Conservation (phyloP, 306 rosid genomes). For the Castanopsis chinensis region DNA sequence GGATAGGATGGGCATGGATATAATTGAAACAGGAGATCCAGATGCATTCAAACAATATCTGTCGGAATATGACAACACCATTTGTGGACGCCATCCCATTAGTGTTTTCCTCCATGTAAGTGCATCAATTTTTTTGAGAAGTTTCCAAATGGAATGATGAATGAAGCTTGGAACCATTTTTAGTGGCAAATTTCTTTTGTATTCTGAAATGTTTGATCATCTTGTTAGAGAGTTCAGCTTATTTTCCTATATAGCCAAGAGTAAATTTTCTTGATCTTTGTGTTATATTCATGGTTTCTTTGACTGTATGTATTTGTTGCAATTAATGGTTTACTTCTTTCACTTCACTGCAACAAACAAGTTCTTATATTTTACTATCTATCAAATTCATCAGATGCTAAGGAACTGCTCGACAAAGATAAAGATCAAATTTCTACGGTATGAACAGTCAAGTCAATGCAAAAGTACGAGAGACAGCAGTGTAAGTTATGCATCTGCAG, state of each 20-base stretch:
- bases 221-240: background rate
- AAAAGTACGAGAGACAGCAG: slow-evolving; percentile 76
- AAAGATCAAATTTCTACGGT: slow-evolving; percentile 74
- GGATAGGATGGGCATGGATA: slow-evolving; percentile 96
- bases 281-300: background rate
- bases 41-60: slow-evolving; percentile 83
- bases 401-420: slow-evolving; percentile 60
- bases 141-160: slow-evolving; percentile 4
- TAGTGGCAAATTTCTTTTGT: background rate
- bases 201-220: background rate
- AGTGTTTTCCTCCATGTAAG: slow-evolving; percentile 97
- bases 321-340: background rate
- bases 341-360: background rate
- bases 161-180: slow-evolving; percentile 15
- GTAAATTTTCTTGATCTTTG: background rate
- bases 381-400: slow-evolving; percentile 67
- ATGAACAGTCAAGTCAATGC: slow-evolving; percentile 96
- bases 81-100: slow-evolving; percentile 97
- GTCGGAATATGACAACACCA: slow-evolving; percentile 75
- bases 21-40: slow-evolving; percentile 92
- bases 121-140: slow-evolving; percentile 5
- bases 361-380: background rate
- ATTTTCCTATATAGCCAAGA: background rate
- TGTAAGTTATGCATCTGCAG: slow-evolving; percentile 98
- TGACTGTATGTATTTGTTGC: background rate